Percentiles rank a stretch among this genome's conserved stretches.
These are phyloP conservation scores for Nemania bipapillata DNA, from an alignment of 2,329 filamentous ascomycete species.

Conservation along the genomic window DNA sequence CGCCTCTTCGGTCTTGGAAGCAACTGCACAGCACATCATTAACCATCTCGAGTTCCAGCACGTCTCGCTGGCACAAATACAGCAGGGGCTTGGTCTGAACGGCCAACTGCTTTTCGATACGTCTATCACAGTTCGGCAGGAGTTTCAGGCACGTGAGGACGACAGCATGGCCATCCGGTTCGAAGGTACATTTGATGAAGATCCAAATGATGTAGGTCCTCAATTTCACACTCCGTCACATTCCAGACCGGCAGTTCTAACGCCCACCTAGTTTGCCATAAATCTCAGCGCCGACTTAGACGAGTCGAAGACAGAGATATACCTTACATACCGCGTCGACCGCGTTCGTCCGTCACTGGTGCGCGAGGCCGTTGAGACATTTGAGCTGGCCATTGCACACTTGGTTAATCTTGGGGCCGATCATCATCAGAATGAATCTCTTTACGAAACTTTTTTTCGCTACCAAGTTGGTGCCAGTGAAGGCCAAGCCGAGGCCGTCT, in stretches of 20 bases:
- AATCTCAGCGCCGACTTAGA: constrained; percentile 15
- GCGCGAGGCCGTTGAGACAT: constrained; percentile 14
- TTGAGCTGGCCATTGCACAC: constrained; percentile 14
- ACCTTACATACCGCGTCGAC: constrained; percentile 15
- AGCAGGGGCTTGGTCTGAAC: constrained; percentile 11
- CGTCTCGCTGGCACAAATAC: constrained; percentile 19
- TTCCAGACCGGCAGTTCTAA: constrained; percentile 13
- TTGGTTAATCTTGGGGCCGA: constrained; percentile 13
- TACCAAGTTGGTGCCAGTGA: constrained; percentile 15
- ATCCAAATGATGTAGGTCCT: constrained; percentile 16
- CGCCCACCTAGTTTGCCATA: constrained; percentile 15
- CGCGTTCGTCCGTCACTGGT: constrained; percentile 15
- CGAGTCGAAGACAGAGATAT: constrained; percentile 15
- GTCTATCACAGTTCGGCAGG: constrained; percentile 11
- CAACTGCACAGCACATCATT: constrained; percentile 8
- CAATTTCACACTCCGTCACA: constrained; percentile 10
- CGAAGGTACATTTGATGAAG: constrained; percentile 10
- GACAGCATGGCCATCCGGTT: constrained; percentile 17
- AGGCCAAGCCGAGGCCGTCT: constrained; percentile 6
- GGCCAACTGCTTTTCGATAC: constrained; percentile 9
- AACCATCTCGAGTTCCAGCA: constrained; percentile 12
- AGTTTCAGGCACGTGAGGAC: constrained; percentile 13
- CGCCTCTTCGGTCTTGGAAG: constrained; percentile 7
- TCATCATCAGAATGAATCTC: constrained; percentile 11
- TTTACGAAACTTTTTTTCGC: constrained; percentile 15